phyloP scores from a whole-genome alignment of 2,329 filamentous ascomycete genomes.

The Pseudopithomyces maydicus region DNA sequence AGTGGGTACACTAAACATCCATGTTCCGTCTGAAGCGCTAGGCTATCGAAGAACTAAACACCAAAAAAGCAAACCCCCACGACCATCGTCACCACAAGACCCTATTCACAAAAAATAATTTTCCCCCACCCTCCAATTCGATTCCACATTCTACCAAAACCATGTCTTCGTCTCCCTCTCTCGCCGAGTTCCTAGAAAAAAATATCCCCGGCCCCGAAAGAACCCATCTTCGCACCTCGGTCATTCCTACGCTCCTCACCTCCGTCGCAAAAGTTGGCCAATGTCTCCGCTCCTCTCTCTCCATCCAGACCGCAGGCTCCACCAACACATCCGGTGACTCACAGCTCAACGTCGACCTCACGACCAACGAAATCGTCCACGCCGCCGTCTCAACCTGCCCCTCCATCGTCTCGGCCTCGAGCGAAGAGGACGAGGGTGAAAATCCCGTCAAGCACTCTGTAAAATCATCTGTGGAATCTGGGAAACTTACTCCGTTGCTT shows the following conservation, averaged over 20 bases:
- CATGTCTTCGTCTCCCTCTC: neutral
- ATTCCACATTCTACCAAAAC: neutral
- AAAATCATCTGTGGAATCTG: slow-evolving; percentile 8
- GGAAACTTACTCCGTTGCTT: slow-evolving; percentile 63
- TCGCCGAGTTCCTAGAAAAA: neutral
- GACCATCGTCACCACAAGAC: neutral
- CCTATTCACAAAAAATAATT: neutral
- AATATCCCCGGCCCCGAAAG: neutral
- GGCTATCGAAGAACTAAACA: neutral
- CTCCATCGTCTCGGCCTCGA: slow-evolving; percentile 63
- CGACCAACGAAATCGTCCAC: slow-evolving; percentile 62
- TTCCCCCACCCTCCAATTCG: neutral
- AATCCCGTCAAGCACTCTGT: slow-evolving; percentile 22
- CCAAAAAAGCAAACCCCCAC: neutral
- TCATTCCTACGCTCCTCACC: slow-evolving; percentile 10
- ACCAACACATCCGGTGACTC: slow-evolving; percentile 62
- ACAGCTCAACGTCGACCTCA: slow-evolving; percentile 63
- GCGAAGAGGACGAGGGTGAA: slow-evolving; percentile 66
- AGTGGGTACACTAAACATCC: neutral
- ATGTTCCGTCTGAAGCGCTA: neutral
- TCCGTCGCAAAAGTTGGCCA: slow-evolving; percentile 1
- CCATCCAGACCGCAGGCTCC: slow-evolving; percentile 30
- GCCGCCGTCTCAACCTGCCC: slow-evolving; percentile 59
- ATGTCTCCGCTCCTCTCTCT: slow-evolving; percentile 5
- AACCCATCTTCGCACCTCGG: slow-evolving; percentile 5